phyloP scores from a whole-genome alignment of 176 grass and related monocot species.

The Avena sativa region DNA sequence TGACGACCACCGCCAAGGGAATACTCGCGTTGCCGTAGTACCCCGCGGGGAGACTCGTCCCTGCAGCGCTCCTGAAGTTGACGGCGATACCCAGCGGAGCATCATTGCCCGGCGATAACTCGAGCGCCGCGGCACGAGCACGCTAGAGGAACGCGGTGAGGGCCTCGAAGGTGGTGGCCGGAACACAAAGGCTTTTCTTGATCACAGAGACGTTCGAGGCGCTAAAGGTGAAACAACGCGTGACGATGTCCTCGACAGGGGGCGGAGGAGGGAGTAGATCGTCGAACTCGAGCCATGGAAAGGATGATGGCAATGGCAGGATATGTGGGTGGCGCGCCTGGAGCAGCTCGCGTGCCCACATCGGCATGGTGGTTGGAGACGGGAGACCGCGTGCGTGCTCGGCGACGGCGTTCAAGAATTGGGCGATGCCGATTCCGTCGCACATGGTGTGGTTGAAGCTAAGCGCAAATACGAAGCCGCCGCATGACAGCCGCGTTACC shows the following conservation, averaged over 20 bases:
- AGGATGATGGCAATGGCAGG: background rate
- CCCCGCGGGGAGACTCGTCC: conserved; percentile 26
- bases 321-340: background rate
- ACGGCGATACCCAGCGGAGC: background rate
- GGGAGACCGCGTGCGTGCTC: background rate
- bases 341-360: conserved; percentile 47
- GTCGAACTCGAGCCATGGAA: background rate
- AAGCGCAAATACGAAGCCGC: conserved; percentile 52
- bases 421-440: conserved; percentile 43
- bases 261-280: background rate
- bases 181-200: background rate
- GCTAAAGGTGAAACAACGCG: conserved; percentile 19
- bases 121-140: conserved; percentile 36
- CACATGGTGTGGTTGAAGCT: conserved; percentile 53
- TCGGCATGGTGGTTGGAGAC: background rate
- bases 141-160: conserved; percentile 39
- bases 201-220: background rate
- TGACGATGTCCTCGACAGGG: background rate
- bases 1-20: background rate
- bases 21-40: conserved; percentile 60
- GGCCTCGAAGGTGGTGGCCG: conserved; percentile 35
- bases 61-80: background rate
- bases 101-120: background rate
- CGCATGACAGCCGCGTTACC: conserved; percentile 42
- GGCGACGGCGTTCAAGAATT: conserved; percentile 39